These are phyloP conservation scores for Chlamydomonas sp. DNA, from an alignment of 139 green algal genomes.

Conservation along the genomic window DNA sequence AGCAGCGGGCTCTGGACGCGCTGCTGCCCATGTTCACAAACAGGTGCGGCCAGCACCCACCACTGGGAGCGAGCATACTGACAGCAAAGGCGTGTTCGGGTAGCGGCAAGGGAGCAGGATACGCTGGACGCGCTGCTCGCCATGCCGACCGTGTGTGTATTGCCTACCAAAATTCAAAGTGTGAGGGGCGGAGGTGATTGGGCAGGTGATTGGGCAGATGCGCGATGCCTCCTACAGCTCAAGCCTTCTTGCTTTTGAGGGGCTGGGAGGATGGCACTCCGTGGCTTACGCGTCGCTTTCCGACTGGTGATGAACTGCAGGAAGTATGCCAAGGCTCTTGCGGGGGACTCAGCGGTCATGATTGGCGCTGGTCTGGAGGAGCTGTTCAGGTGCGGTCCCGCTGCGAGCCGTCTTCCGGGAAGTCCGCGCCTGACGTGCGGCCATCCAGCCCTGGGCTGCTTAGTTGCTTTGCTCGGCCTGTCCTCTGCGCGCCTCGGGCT, in stretches of 20 bases:
- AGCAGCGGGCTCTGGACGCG: conserved; percentile 61
- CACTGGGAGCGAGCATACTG: no score
- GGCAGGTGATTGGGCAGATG: no score
- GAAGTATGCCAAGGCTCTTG: conserved; percentile 27
- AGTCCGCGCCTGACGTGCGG: no score
- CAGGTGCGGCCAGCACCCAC: background rate
- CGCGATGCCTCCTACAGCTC: no score
- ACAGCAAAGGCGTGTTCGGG: no score
- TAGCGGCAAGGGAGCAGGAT: conserved; percentile 33
- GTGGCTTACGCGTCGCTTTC: no score
- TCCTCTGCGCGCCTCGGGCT: background rate
- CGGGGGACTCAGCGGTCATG: conserved; percentile 78
- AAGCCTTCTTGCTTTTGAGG: no score
- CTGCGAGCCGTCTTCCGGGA: no score
- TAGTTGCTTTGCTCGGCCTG: background rate
- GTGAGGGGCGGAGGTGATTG: no score
- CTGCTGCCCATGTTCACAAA: conserved; percentile 85
- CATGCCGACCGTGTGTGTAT: conserved; percentile 74
- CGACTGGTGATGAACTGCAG: no score
- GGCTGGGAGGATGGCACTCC: no score
- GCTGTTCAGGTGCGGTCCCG: conserved; percentile 73
- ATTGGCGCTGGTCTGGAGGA: conserved; percentile 91
- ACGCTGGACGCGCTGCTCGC: conserved; percentile 72
- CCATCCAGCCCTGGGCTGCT: background rate
- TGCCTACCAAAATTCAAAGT: no score